Evolutionary conservation across 352 stramenopile genomes (phyloP), one percentile per base, ranked within the genome.

Genomic region (Blastocystis sp.): DNA sequence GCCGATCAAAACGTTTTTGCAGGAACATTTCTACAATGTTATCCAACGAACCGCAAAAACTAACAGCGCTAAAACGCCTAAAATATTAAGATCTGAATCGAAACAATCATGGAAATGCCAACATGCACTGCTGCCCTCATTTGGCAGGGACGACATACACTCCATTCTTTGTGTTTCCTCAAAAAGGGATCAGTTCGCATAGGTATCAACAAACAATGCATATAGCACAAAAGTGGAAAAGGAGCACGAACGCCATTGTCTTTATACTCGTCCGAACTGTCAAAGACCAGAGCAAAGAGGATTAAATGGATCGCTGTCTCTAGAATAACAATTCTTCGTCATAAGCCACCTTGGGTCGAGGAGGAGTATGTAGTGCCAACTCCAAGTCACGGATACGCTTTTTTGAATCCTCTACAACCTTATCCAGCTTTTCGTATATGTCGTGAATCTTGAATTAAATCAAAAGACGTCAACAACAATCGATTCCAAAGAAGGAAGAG

Each of bases 1-100:
- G 77, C 53, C 77, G 43, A 59, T 88, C 77, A 88, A 88, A 79
- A 88, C 77, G 77, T 54, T 50, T 88, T 77, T 88, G 77, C 50
- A 88, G 66, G 70, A 88, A 88, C 77, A 88, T 88, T 26, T 55
- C 77, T 84, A 84, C 50, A 66, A 3, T 1, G 6, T 53, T 37
- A 53, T 6, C 18, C n/a, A 18, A 23, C 54, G 15, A 50, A 50
- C 13, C 6, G n/a, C 3, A 53, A 53, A 55, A 20, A 9, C 34
- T n/a, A 55, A 77, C 39, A n/a, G 43, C 29, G 23, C 50, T 34
- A 77, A 55, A n/a, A n/a, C 43, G 50, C 66, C 15, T 77, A 23
- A 37, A 61, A 53, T 53, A 77, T 23, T 77, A 55, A 77, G 66
- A 77, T 77, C 29, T 77, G 43, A 45, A 34, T 23, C 26, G 56